Conservation (phyloP, 371 early-diverging fungal species). For the Choanephora cucurbitarum region DNA sequence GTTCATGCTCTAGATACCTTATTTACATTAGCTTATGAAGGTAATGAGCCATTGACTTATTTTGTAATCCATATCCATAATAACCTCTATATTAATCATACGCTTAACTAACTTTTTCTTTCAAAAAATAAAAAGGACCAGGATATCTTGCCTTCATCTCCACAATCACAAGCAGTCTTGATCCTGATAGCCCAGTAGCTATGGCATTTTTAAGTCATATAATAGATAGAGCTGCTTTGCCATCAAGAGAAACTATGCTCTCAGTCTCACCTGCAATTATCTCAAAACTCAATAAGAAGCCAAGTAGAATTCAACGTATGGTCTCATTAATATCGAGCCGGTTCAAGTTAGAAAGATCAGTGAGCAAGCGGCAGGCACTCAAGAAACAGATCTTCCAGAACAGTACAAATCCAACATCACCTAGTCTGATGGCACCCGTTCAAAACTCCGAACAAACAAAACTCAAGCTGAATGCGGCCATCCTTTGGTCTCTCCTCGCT, state of each 20-base stretch:
- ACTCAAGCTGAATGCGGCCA: conserved; percentile 37
- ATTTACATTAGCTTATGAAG: conserved; percentile 22
- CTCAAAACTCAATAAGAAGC: conserved; percentile 26
- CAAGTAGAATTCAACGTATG: conserved; percentile 25
- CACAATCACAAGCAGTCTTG: conserved; percentile 29
- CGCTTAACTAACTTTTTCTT: too few relatives aligned
- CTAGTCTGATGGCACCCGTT: conserved; percentile 4
- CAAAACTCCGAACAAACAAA: conserved; percentile 9
- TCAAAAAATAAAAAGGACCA: conserved; percentile 18
- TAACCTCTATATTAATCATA: too few relatives aligned
- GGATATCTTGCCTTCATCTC: conserved; percentile 43
- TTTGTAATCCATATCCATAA: too few relatives aligned
- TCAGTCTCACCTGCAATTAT: conserved; percentile 38
- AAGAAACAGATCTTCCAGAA: conserved; percentile 12
- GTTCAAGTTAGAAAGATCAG: conserved; percentile 15
- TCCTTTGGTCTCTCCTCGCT: conserved; percentile 46
- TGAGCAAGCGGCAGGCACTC: conserved; percentile 10
- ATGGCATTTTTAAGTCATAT: conserved; percentile 61
- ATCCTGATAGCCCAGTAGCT: conserved; percentile 53
- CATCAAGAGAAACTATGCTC: conserved; percentile 48
- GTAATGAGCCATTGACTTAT: conserved; percentile 19
- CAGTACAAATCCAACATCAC: neutral
- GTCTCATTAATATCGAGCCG: conserved; percentile 19
- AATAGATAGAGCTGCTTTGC: conserved; percentile 56
- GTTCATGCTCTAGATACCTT: conserved; percentile 24